phyloP scores from a whole-genome alignment of 768 basidiomycete genomes.

The Dictyophora rubrovolvata region DNA sequence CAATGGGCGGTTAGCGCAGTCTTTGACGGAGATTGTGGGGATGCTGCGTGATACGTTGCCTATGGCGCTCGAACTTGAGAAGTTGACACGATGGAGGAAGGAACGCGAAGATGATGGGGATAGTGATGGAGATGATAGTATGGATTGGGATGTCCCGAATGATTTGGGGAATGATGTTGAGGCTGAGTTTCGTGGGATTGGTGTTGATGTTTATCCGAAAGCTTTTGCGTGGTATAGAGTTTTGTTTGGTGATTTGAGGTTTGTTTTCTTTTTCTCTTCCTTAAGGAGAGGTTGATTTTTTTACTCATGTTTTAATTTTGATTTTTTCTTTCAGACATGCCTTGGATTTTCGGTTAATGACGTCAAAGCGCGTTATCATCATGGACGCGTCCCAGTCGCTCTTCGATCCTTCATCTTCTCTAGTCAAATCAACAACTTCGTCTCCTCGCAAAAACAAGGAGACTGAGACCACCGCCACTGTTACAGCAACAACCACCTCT shows the following conservation, averaged over 20 bases:
- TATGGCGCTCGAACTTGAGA: constrained; percentile 62
- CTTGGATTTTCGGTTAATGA: constrained; percentile 71
- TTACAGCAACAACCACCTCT: too few species aligned
- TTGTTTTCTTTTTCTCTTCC: constrained; percentile 12
- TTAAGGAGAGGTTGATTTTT: background rate
- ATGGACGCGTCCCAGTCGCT: constrained; percentile 53
- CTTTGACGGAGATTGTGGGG: constrained; percentile 55
- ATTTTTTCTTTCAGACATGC: constrained; percentile 44
- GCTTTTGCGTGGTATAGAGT: constrained; percentile 76
- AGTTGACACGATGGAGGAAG: constrained; percentile 6
- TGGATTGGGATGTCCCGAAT: constrained; percentile 20
- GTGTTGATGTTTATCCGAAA: constrained; percentile 64
- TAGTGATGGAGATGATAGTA: constrained; percentile 15
- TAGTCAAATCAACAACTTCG: background rate
- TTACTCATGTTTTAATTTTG: too few species aligned
- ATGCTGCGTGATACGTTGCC: constrained; percentile 71
- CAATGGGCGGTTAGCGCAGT: constrained; percentile 53
- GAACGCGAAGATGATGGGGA: constrained; percentile 23
- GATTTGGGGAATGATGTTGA: constrained; percentile 15
- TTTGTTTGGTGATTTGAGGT: constrained; percentile 61
- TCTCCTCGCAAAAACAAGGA: background rate
- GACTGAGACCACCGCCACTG: background rate
- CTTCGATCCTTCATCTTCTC: background rate
- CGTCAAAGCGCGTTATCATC: constrained; percentile 51
- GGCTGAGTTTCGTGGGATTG: background rate